Evolutionary conservation across 1,139 yeast species (phyloP).

Genomic region (Arxiozyma slooffiae): DNA sequence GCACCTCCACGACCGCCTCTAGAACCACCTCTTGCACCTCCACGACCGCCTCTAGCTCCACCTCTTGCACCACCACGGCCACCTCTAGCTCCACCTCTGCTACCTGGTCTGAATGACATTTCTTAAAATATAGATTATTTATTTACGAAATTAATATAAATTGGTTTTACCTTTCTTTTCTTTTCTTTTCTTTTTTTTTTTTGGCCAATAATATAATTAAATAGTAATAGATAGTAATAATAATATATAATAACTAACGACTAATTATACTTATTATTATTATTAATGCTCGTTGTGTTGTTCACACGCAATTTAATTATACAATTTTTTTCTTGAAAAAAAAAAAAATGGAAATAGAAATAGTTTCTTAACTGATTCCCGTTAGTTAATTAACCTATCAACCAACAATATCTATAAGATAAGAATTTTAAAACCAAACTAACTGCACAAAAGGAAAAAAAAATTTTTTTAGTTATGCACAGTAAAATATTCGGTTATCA

Average conservation of each 20-base stretch:
- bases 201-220: background rate
- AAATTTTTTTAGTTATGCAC: too few species aligned
- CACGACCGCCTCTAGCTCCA: too few species aligned
- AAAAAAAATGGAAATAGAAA: background rate
- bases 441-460: too few species aligned
- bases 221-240: background rate
- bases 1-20: too few species aligned
- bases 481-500: too few species aligned
- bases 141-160: background rate
- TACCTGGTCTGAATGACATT: conserved; percentile 51
- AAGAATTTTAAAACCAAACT: too few species aligned
- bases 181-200: background rate
- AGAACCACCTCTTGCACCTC: too few species aligned
- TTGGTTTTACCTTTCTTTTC: too few species aligned
- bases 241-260: too few species aligned
- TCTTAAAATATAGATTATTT: conserved; percentile 6
- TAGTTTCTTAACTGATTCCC: background rate
- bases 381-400: background rate
- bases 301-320: background rate
- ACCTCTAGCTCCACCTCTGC: conserved; percentile 37
- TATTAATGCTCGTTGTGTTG: background rate
- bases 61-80: conserved; percentile 34
- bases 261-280: background rate
- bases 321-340: background rate
- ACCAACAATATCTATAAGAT: background rate